Percentiles rank a stretch among this genome's conserved stretches.
Conservation (phyloP, 129 eudicot genomes). For the Scalesia atractyloides region DNA sequence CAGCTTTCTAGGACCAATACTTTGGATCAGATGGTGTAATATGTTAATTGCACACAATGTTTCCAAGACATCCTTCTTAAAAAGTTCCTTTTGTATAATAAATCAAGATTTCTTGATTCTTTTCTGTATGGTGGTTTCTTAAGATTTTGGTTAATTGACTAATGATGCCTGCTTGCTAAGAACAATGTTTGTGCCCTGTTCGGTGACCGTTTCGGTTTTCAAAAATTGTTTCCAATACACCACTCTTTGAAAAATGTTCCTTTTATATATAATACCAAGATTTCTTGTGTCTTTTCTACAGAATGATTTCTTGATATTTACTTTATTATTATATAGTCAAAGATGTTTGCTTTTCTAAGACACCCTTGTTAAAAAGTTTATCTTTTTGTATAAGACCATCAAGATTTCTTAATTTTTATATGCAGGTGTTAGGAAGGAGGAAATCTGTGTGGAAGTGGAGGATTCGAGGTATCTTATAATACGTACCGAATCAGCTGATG, state of each 20-base stretch:
- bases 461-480: conserved; percentile 78
- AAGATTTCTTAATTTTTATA: neutral
- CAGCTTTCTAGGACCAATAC: neutral
- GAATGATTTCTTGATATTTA: too few relatives aligned
- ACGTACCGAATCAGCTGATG: conserved; percentile 61
- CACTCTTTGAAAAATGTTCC: too few relatives aligned
- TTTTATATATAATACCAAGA: too few relatives aligned
- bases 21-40: neutral
- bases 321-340: too few relatives aligned
- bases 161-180: too few relatives aligned
- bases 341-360: neutral
- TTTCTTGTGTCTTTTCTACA: too few relatives aligned
- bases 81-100: neutral
- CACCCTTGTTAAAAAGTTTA: neutral
- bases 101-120: conserved; percentile 2
- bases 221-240: too few relatives aligned
- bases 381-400: neutral
- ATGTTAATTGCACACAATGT: neutral
- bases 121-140: neutral
- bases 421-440: conserved; percentile 80
- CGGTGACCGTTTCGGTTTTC: too few relatives aligned
- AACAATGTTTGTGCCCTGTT: too few relatives aligned
- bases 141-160: too few relatives aligned
- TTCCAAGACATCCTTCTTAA: neutral
- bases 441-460: conserved; percentile 81